phyloP scores from a whole-genome alignment of 106 monocot species.

The Gastrodia elata region DNA sequence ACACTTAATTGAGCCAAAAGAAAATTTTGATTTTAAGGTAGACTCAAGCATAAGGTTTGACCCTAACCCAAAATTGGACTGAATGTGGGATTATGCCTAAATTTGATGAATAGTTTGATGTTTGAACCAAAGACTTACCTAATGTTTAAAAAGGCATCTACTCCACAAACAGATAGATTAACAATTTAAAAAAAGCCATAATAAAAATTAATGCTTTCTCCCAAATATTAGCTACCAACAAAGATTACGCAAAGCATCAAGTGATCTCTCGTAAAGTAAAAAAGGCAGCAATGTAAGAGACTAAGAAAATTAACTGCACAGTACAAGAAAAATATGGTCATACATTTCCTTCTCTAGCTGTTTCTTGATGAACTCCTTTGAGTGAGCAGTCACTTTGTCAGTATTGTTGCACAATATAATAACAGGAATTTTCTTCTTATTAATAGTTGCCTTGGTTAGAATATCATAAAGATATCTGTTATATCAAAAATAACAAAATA shows the following conservation, averaged over 20 bases:
- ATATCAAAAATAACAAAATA: conserved; percentile 2
- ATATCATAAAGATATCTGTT: conserved; percentile 90
- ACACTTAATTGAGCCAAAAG: too few species aligned
- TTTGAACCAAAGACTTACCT: too few species aligned
- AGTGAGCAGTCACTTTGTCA: conserved; percentile 93
- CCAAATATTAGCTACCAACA: background rate
- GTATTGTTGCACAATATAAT: conserved; percentile 87
- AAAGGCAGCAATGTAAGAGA: background rate
- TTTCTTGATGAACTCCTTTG: conserved; percentile 93
- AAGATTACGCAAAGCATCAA: background rate
- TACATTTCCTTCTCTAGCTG: conserved; percentile 99
- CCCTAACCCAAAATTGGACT: too few species aligned
- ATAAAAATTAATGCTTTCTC: background rate
- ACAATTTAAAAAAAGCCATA: background rate
- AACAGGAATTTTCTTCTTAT: conserved; percentile 68
- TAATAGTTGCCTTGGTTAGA: conserved; percentile 65
- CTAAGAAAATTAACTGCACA: background rate
- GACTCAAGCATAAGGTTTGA: too few species aligned
- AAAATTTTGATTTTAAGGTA: too few species aligned
- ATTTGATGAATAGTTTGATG: too few species aligned
- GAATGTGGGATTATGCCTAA: too few species aligned
- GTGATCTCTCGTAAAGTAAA: background rate
- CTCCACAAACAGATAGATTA: background rate
- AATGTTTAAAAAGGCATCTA: background rate
- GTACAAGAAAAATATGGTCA: conserved; percentile 1